Conservation (phyloP, 331 rosid species). For the Cucumis variabilis region DNA sequence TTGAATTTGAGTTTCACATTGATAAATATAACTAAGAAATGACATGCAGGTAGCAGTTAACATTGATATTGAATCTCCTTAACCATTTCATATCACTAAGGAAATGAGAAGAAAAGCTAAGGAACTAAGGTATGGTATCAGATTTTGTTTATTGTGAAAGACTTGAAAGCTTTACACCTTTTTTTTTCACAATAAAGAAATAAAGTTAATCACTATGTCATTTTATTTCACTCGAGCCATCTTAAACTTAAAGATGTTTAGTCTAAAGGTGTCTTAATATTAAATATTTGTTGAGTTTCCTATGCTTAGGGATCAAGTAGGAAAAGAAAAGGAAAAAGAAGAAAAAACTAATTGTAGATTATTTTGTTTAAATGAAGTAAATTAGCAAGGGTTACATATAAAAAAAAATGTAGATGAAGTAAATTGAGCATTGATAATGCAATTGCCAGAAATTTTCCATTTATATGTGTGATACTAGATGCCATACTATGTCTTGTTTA, state of each 20-base stretch:
- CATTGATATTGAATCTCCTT: no score
- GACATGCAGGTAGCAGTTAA: no score
- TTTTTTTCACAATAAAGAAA: no score
- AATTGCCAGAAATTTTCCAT: not conserved
- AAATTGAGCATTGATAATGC: not conserved
- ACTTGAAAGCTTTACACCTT: no score
- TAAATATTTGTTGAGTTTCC: not conserved
- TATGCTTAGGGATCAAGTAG: conserved; percentile 49
- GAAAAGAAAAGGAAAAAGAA: conserved; percentile 44
- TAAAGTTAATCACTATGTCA: not conserved
- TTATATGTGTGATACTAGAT: not conserved
- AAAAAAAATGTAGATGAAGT: not conserved
- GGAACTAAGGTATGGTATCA: no score
- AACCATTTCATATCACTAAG: no score
- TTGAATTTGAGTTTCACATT: not conserved
- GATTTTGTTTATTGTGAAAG: no score
- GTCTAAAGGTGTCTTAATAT: no score
- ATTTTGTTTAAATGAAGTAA: not conserved
- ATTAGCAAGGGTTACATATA: not conserved
- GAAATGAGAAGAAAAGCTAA: no score
- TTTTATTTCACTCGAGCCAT: conserved; percentile 16
- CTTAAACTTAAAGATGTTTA: not conserved
- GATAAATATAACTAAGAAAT: no score
- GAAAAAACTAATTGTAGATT: conserved; percentile 37
- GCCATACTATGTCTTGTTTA: conserved; percentile 23